These are phyloP conservation scores for Acer campestre DNA, from an alignment of 345 rosid species.

Conservation along the genomic window DNA sequence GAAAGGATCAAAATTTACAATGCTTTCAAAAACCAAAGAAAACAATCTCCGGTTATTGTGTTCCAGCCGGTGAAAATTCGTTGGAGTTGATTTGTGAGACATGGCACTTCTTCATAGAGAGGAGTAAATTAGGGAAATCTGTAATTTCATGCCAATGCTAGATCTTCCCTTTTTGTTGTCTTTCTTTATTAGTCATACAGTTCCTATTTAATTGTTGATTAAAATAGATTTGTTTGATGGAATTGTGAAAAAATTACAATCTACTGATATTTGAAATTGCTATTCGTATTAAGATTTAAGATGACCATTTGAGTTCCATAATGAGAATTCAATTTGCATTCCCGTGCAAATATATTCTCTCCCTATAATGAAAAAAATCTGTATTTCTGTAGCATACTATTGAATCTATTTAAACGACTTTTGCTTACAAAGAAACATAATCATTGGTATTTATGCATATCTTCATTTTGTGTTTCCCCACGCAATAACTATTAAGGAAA, in stretches of 20 bases:
- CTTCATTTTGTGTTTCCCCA: not conserved
- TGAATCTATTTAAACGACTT: not conserved
- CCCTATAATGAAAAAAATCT: not conserved
- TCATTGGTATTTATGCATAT: not conserved
- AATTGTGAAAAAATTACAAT: not conserved
- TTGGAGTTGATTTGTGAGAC: not conserved
- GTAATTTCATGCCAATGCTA: not conserved
- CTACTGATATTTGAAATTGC: not conserved
- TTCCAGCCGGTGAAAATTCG: slow-evolving; percentile 1
- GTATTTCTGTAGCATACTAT: not conserved
- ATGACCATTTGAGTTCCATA: not conserved
- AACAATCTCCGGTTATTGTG: not conserved
- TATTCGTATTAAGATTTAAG: not conserved
- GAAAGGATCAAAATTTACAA: not conserved
- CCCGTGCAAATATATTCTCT: not conserved
- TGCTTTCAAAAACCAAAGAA: not conserved
- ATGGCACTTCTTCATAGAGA: not conserved
- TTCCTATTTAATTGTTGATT: not conserved
- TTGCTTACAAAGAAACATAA: not conserved
- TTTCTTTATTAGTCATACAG: too few species aligned
- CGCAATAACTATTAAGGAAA: not conserved
- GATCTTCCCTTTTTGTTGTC: not conserved
- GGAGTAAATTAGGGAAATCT: not conserved
- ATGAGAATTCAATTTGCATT: not conserved
- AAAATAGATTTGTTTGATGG: not conserved